Conservation (phyloP, 495 filamentous ascomycete species). For the Cairneyella variabilis region DNA sequence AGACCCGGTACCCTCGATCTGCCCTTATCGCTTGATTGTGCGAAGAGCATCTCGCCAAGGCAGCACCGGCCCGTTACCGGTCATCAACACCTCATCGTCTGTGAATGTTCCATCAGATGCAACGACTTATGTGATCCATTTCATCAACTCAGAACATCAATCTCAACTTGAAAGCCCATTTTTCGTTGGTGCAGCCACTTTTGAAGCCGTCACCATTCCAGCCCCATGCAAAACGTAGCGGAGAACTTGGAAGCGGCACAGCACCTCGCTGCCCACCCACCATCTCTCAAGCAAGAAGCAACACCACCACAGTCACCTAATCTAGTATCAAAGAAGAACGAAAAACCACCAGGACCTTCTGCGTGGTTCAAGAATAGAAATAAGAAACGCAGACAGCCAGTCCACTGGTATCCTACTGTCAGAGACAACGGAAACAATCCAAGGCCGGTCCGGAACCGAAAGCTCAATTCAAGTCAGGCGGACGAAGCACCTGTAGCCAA, state of each 20-base stretch:
- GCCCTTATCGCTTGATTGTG: slow-evolving; percentile 16
- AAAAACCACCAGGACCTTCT: background rate
- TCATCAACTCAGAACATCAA: slow-evolving; percentile 10
- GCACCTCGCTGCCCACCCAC: background rate
- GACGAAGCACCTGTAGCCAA: background rate
- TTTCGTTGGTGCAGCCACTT: background rate
- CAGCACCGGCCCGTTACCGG: slow-evolving; percentile 11
- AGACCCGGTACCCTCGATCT: slow-evolving; percentile 28
- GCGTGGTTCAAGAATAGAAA: background rate
- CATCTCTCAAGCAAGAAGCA: background rate
- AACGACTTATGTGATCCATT: slow-evolving; percentile 2
- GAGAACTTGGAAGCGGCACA: background rate
- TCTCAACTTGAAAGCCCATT: background rate
- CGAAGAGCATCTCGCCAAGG: slow-evolving; percentile 11
- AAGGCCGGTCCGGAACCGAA: background rate
- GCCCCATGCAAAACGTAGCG: background rate
- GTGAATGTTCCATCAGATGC: slow-evolving; percentile 11
- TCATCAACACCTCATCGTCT: slow-evolving; percentile 17
- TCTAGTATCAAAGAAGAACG: background rate
- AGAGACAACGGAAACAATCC: slow-evolving; percentile 11
- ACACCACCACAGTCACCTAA: background rate
- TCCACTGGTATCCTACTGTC: slow-evolving; percentile 12
- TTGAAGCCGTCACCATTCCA: background rate
- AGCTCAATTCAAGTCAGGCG: background rate
- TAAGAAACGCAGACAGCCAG: background rate